These are phyloP conservation scores for Geotrichum klebahnii DNA, from an alignment of 1,139 yeast species.

Conservation along the genomic window DNA sequence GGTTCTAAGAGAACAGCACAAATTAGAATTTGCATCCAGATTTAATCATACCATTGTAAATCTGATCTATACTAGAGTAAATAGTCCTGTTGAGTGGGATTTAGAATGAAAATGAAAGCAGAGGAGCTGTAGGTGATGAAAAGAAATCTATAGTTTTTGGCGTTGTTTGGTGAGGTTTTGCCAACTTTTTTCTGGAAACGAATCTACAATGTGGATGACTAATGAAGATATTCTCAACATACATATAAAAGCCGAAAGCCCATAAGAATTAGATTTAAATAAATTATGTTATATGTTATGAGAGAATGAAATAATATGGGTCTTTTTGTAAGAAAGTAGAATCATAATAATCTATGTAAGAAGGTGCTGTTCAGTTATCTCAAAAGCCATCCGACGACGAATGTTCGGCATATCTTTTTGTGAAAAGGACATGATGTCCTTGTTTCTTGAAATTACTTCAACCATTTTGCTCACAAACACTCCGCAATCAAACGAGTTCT, in stretches of 20 bases:
- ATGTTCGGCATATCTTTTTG: slow-evolving; percentile 69
- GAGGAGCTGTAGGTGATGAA: background rate
- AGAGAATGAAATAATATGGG: background rate
- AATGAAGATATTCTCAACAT: background rate
- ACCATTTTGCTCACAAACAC: slow-evolving; percentile 85
- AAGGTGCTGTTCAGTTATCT: slow-evolving; percentile 34
- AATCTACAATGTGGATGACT: background rate
- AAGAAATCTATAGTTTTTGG: background rate
- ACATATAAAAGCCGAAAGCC: too few species aligned
- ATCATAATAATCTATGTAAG: background rate
- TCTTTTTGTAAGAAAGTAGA: background rate
- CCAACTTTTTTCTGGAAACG: background rate
- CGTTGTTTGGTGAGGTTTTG: slow-evolving; percentile 2
- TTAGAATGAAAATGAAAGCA: background rate
- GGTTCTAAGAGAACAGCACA: too few species aligned
- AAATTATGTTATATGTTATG: background rate
- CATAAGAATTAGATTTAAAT: background rate
- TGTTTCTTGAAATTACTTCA: slow-evolving; percentile 50
- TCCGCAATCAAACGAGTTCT: slow-evolving; percentile 92
- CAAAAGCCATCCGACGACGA: slow-evolving; percentile 67
- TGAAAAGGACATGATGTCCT: slow-evolving; percentile 48
- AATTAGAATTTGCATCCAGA: too few species aligned
- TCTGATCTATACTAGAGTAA: slow-evolving; percentile 1
- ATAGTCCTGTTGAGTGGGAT: background rate
- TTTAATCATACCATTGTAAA: slow-evolving; percentile 9